These are phyloP conservation scores for Pyrus bretschneideri DNA, from an alignment of 306 rosid genomes.

Conservation along the genomic window DNA sequence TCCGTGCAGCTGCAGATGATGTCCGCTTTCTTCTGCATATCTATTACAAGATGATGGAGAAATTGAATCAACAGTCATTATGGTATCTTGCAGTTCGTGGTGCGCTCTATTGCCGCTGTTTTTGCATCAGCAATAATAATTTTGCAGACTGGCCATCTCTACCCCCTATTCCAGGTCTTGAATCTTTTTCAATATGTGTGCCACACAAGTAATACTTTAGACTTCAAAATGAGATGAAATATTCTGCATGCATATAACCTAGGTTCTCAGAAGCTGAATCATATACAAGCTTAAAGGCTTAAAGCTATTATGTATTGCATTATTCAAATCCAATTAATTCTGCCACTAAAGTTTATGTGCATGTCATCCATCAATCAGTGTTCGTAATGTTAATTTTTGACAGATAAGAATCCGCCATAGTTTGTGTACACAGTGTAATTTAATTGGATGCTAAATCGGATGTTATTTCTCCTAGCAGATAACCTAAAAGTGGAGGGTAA, in stretches of 20 bases:
- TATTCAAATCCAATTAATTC: neutral
- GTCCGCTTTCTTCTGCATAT: slow-evolving; percentile 93
- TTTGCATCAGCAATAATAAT: slow-evolving; percentile 56
- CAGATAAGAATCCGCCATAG: neutral
- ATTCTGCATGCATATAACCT: slow-evolving; percentile 1
- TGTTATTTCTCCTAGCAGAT: slow-evolving; percentile 35
- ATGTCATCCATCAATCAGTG: neutral
- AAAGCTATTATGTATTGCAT: neutral
- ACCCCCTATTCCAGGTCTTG: slow-evolving; percentile 76
- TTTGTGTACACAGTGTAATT: neutral
- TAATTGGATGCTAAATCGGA: neutral
- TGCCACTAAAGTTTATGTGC: neutral
- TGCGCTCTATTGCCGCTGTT: slow-evolving; percentile 87
- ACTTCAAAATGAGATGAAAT: slow-evolving; percentile 7
- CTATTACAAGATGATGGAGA: slow-evolving; percentile 82
- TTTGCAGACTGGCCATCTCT: slow-evolving; percentile 83
- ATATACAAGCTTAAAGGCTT: slow-evolving; percentile 9
- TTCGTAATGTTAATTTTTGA: neutral
- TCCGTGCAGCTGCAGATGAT: slow-evolving; percentile 94
- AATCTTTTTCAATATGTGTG: neutral
- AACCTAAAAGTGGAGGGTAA: slow-evolving; percentile 41
- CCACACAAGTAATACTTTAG: neutral
- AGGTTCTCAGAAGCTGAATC: neutral
- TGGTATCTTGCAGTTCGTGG: slow-evolving; percentile 96
- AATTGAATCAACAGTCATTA: slow-evolving; percentile 58